Base-by-base conservation (phyloP, 805 yeast genomes). In the Pichia rugopelliculosa region DNA sequence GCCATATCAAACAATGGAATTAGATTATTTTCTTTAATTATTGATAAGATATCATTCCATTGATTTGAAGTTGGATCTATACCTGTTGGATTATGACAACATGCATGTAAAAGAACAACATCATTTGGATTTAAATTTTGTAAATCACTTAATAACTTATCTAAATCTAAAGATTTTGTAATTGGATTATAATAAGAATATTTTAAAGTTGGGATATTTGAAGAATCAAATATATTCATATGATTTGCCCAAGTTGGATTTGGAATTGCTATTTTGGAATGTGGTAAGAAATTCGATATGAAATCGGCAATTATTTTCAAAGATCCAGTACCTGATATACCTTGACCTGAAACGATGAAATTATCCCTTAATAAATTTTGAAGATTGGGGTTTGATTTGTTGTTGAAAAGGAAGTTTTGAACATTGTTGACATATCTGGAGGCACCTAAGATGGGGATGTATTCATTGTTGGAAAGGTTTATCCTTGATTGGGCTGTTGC, bases 41-140 rank as follows among this genome's bases (percentile, higher is more conserved):
- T 78, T 42, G 82, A 79, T 58, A 86, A 72, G 36, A 91, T 86
- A 64, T 75, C 68, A 52, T 76, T 73, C 96, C 96, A 89, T 63
- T 90, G 87, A 53, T 79, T 86, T 24, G 69, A 67, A 17, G 87
- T 79, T 52, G 95, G 93, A 64, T 90, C 97, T 65, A 90, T 80
- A 54, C 97, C 98, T 18, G 97, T 91, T 47, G 98, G 98, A 73
- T 90, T 91, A 72, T 90, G 97, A 60, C 96, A 93, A 64, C 96
- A 89, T 9, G 96, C 96, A 67, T 90, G 98, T 51, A 90, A 75
- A 48, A 90, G 73, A 21, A 89, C 82, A 45, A 79, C 76, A 21
- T 83, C 72, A 24, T 84, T 87, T 30, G 69, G 69, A 26, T 76
- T 76, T 36, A 82, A 81, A 33, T 65, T 59, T 22, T 70, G 58